Evolutionary conservation across 169 alveolate genomes (phyloP), one percentile per base, ranked within the genome.

Genomic region (Eimeria acervulina): DNA sequence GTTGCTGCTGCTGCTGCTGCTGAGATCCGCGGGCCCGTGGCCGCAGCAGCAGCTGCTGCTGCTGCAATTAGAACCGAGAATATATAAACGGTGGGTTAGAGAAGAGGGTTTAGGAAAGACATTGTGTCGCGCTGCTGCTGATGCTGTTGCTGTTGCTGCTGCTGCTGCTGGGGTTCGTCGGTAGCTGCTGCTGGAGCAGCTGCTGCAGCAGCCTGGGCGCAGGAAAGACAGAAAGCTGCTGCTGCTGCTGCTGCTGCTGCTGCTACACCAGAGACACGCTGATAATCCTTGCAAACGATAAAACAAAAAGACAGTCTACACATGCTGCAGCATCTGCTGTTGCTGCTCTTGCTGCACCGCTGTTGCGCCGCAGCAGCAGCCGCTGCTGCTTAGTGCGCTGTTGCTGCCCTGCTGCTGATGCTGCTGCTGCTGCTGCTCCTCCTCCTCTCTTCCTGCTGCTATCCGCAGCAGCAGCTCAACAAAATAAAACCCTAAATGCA

Each of bases 41-140:
- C 84, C 10, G 84, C 84, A 2, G 84, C 84, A 6, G 84, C 84
- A 28, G 84, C 84, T 28, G 84, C 84, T 40, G 42, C 84, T 72
- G 42, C 51, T 12, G 84, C 52, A 33, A 40, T 28, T 31, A 28
- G 21, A 26, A 26, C 15, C 21, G 68, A 66, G 7, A 8, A 66
- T 23, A 8, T 66, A 66, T 66, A 26, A 5, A 5, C 10, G 40
- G 4, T 23, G 40, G 36, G 76, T 28, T 66, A 28, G 10, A 66
- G 76, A 8, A 66, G 76, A 23, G 15, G 21, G 40, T 66, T 5
- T 28, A 23, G 21, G 28, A 28, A 23, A 26, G 76, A 66, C 36
- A 66, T 28, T 26, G 40, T 66, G 5, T 5, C 7, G 21, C 21
- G 76, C 76, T 8, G 36, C 76, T 66, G 76, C 76, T 66, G 76